Conservation (phyloP, 2,329 filamentous ascomycete genomes). For the Sporothrix sp. region DNA sequence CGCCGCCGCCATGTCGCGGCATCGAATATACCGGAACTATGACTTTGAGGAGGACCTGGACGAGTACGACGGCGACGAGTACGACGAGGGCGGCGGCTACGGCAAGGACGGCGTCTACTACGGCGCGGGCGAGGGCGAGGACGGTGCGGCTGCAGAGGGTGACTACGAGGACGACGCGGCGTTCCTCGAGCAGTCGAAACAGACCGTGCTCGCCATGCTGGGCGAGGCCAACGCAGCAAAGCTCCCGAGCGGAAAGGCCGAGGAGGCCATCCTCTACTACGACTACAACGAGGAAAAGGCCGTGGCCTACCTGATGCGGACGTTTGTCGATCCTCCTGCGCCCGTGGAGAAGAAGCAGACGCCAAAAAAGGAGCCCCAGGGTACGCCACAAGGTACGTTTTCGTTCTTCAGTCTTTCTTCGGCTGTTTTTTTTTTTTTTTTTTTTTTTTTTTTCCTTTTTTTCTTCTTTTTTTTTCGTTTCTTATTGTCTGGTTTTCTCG, state of each 20-base stretch:
- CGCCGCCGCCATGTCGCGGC: conserved; percentile 33
- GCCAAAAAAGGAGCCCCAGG: conserved; percentile 11
- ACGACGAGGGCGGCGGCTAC: neutral
- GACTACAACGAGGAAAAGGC: conserved; percentile 88
- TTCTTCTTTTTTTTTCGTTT: neutral
- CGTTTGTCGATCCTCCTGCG: conserved; percentile 36
- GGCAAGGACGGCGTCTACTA: conserved; percentile 43
- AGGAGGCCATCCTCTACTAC: conserved; percentile 90
- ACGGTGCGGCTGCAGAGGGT: neutral
- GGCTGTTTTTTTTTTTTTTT: neutral
- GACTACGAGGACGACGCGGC: conserved; percentile 35
- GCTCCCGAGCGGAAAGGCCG: conserved; percentile 57
- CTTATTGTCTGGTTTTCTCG: neutral
- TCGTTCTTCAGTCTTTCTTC: conserved; percentile 1
- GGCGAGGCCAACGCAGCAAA: conserved; percentile 44
- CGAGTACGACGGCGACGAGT: conserved; percentile 34
- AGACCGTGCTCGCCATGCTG: conserved; percentile 56
- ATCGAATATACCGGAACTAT: conserved; percentile 37
- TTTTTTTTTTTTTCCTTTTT: neutral
- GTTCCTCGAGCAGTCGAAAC: conserved; percentile 36
- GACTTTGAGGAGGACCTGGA: conserved; percentile 43
- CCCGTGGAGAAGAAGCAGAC: conserved; percentile 26
- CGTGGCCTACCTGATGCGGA: conserved; percentile 67
- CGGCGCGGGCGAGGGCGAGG: conserved; percentile 16
- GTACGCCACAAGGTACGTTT: conserved; percentile 19